Evolutionary conservation across 106 monocot species (phyloP).

Genomic region (Cymbidium sinense): DNA sequence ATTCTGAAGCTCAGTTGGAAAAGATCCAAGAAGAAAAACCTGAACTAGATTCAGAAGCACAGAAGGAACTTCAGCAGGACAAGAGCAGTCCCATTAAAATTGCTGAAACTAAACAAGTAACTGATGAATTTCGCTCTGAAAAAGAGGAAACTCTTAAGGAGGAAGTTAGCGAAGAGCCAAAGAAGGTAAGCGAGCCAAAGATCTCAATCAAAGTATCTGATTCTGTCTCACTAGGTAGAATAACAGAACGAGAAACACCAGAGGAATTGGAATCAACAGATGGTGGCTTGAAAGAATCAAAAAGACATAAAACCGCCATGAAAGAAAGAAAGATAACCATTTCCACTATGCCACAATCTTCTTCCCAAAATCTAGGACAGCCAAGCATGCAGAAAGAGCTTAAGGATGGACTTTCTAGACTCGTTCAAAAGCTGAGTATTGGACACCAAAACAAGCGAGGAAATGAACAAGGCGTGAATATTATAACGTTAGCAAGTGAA

Average conservation of each 20-base stretch:
- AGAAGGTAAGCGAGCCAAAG: slow-evolving; percentile 7
- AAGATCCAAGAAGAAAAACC: slow-evolving; percentile 1
- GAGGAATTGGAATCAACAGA: background rate
- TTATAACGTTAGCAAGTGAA: slow-evolving; percentile 73
- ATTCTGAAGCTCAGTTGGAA: background rate
- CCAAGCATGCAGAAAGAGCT: slow-evolving; percentile 41
- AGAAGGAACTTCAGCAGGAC: background rate
- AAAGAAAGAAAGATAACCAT: slow-evolving; percentile 27
- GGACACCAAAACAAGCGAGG: slow-evolving; percentile 11
- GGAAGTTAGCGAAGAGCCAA: background rate
- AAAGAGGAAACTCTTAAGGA: background rate
- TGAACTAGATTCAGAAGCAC: no score
- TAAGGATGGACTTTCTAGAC: slow-evolving; percentile 41
- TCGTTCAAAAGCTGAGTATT: slow-evolving; percentile 27
- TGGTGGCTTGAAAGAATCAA: background rate
- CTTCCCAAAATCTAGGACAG: slow-evolving; percentile 5
- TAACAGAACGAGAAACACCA: background rate
- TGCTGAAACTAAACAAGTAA: background rate
- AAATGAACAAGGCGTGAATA: slow-evolving; percentile 25
- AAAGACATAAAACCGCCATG: background rate
- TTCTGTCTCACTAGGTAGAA: background rate
- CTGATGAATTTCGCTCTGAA: slow-evolving; percentile 1
- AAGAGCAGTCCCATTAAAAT: background rate
- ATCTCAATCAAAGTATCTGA: slow-evolving; percentile 3
- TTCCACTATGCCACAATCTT: slow-evolving; percentile 12